Conservation (phyloP, 148 eudicot genomes). For the Cornus kousa region DNA sequence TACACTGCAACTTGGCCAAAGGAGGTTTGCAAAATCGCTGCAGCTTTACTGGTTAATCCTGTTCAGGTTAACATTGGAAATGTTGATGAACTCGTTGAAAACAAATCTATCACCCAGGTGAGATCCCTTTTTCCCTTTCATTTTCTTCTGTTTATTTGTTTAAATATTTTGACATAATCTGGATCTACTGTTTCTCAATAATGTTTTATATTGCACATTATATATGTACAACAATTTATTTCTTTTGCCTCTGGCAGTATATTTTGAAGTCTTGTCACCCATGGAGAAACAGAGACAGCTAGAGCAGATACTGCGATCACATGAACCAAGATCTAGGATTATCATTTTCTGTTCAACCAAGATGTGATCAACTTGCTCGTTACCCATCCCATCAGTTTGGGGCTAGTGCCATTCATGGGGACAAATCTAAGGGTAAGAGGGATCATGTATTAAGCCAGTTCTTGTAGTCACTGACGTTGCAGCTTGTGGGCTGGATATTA, state of each 20-base stretch:
- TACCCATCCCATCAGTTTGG: constrained; percentile 67
- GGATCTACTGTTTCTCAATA: neutral
- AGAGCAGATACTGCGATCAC: constrained; percentile 82
- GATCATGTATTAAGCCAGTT: constrained; percentile 78
- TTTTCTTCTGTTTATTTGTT: neutral
- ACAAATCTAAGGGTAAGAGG: constrained; percentile 80
- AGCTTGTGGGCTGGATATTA: constrained; percentile 87
- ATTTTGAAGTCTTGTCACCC: constrained; percentile 62
- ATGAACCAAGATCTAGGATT: constrained; percentile 89
- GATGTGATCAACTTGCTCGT: constrained; percentile 86
- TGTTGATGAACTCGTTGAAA: constrained; percentile 89
- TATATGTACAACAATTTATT: neutral
- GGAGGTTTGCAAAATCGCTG: constrained; percentile 92
- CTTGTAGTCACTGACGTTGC: constrained; percentile 99
- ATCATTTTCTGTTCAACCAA: constrained; percentile 95
- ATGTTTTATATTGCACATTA: neutral
- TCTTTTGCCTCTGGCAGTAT: constrained; percentile 40
- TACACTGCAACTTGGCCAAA: constrained; percentile 99
- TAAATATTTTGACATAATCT: neutral
- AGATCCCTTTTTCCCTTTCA: neutral
- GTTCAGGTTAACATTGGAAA: constrained; percentile 96
- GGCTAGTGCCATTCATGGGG: constrained; percentile 95
- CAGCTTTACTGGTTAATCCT: constrained; percentile 75
- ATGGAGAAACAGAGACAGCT: constrained; percentile 77
- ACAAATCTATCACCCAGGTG: constrained; percentile 95